Percentiles rank a stretch among this genome's conserved stretches.
phyloP scores from a whole-genome alignment of 2,329 filamentous ascomycete genomes.

The Colletotrichum tropicicola region DNA sequence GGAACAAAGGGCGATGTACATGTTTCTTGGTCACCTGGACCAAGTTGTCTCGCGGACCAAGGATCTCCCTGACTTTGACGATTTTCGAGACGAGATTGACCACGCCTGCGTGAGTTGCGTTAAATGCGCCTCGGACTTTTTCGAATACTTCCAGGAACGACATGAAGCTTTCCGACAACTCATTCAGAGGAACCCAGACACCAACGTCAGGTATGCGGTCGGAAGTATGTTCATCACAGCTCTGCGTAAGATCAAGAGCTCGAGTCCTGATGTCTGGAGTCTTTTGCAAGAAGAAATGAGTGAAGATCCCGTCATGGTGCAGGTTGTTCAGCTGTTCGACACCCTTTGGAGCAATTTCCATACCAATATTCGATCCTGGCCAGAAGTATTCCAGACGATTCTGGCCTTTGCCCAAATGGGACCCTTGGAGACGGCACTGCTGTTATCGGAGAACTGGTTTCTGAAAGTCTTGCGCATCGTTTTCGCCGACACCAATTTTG shows the following conservation, averaged over 20 bases:
- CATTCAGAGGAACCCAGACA: constrained; percentile 68
- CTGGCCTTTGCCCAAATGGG: constrained; percentile 72
- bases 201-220: constrained; percentile 61
- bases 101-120: constrained; percentile 59
- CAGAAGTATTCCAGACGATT: constrained; percentile 79
- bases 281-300: constrained; percentile 37
- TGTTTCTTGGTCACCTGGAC: constrained; percentile 74
- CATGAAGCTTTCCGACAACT: constrained; percentile 70
- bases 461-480: constrained; percentile 67
- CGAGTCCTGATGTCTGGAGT: constrained; percentile 58
- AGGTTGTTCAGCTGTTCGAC: constrained; percentile 50
- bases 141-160: constrained; percentile 68
- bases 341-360: constrained; percentile 72
- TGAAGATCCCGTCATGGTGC: constrained; percentile 16
- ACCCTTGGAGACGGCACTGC: constrained; percentile 60
- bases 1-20: constrained; percentile 60
- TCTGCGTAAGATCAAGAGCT: constrained; percentile 60
- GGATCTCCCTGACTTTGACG: constrained; percentile 70
- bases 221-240: constrained; percentile 61
- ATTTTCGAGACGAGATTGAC: constrained; percentile 59
- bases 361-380: constrained; percentile 72
- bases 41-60: constrained; percentile 79
- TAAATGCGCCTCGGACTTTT: constrained; percentile 65
- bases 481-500: constrained; percentile 62
- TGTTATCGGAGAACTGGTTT: constrained; percentile 71